Percentiles rank a stretch among this genome's conserved stretches.
These are phyloP conservation scores for Tetrahymena borealis DNA, from an alignment of 73 alveolate species.

Conservation along the genomic window DNA sequence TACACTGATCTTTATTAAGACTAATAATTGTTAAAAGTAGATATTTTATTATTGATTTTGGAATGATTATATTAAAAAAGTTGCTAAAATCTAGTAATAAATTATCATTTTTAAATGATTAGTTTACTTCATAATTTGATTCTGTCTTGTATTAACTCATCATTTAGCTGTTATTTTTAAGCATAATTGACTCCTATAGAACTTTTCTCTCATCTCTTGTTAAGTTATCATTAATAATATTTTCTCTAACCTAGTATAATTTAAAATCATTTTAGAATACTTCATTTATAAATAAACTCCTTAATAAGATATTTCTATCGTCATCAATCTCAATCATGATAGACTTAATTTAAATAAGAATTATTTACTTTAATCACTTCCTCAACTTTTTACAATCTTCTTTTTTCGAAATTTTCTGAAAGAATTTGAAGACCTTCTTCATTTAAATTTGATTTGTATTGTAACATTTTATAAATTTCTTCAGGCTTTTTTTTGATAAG, in stretches of 20 bases:
- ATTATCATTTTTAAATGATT: too few relatives aligned
- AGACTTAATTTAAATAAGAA: neutral
- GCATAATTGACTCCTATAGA: neutral
- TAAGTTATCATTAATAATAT: neutral
- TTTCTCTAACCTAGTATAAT: neutral
- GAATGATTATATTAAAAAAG: too few relatives aligned
- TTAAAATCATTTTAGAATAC: neutral
- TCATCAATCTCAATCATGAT: too few relatives aligned
- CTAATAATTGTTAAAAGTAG: neutral
- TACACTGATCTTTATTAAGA: neutral
- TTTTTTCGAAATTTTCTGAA: neutral
- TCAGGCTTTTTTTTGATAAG: neutral
- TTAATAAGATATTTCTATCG: too few relatives aligned
- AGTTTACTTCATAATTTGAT: neutral
- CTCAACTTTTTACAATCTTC: neutral
- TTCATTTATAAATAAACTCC: neutral
- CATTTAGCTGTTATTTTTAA: neutral
- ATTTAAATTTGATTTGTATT: neutral
- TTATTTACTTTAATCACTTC: neutral
- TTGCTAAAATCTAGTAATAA: too few relatives aligned
- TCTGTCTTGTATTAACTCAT: neutral
- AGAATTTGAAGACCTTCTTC: neutral
- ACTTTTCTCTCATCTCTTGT: neutral
- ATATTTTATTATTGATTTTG: too few relatives aligned
- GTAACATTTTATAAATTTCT: neutral